These are phyloP conservation scores for Oryza coarctata DNA, from an alignment of 176 grass and related monocot genomes.

Conservation along the genomic window DNA sequence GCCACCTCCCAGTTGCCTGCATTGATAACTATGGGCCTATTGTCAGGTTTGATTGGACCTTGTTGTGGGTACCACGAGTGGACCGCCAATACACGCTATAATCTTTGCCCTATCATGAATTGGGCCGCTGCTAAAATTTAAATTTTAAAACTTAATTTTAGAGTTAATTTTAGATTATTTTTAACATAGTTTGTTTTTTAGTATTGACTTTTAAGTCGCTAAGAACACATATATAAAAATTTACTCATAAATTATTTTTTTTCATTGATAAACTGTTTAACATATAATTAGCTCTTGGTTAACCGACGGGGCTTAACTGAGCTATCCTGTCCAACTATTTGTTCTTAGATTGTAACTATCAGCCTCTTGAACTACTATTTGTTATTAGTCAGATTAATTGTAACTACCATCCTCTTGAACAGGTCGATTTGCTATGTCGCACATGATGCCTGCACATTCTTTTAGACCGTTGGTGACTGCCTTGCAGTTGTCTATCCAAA, in stretches of 20 bases:
- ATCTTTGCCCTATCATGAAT: background rate
- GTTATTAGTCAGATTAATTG: background rate
- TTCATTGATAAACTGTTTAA: too few species aligned
- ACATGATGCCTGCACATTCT: background rate
- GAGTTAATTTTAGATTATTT: too few species aligned
- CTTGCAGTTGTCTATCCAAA: background rate
- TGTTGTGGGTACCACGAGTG: background rate
- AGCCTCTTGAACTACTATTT: background rate
- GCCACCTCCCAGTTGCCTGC: background rate
- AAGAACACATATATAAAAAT: too few species aligned
- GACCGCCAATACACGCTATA: background rate
- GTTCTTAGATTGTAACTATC: too few species aligned
- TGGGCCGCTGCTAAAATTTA: background rate
- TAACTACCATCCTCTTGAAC: background rate
- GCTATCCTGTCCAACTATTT: background rate
- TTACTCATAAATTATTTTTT: too few species aligned
- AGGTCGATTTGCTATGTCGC: background rate
- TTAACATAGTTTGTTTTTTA: too few species aligned
- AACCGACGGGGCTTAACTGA: background rate
- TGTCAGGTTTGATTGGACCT: background rate
- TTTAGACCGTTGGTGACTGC: background rate
- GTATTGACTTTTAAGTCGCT: too few species aligned
- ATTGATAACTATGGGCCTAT: background rate
- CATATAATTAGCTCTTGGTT: too few species aligned
- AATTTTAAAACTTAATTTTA: too few species aligned